Percentiles rank a stretch among this genome's conserved stretches.
These are phyloP conservation scores for Anastatica hierochuntica DNA, from an alignment of 345 rosid species.

Conservation along the genomic window DNA sequence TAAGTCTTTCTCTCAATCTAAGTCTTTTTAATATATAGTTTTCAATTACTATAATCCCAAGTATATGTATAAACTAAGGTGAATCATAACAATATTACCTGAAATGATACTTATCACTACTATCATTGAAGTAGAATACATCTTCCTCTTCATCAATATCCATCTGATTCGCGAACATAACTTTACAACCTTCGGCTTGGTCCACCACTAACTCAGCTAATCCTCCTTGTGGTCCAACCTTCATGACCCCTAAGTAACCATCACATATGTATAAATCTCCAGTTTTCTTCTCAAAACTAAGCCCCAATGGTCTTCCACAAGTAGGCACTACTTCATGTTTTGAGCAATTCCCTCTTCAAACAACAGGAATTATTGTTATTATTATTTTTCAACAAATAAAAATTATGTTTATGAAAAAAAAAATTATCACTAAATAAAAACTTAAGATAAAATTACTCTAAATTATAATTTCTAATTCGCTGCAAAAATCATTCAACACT, in stretches of 20 bases:
- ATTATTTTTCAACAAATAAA: too few relatives aligned
- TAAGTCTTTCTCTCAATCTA: too few relatives aligned
- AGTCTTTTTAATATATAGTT: too few relatives aligned
- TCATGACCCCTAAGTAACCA: constrained; percentile 53
- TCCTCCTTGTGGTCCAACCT: constrained; percentile 60
- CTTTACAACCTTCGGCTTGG: constrained; percentile 42
- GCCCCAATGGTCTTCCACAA: constrained; percentile 75
- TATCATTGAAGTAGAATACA: constrained; percentile 58
- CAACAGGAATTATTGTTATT: too few relatives aligned
- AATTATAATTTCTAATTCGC: too few relatives aligned
- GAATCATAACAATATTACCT: constrained; percentile 19
- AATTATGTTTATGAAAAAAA: too few relatives aligned
- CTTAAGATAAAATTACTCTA: too few relatives aligned
- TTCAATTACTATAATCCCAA: too few relatives aligned
- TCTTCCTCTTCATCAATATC: constrained; percentile 53
- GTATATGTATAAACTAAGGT: too few relatives aligned
- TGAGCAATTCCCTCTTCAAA: constrained; percentile 41
- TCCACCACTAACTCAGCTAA: constrained; percentile 36
- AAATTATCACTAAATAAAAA: too few relatives aligned
- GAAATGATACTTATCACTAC: constrained; percentile 47
- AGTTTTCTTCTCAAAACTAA: constrained; percentile 45
- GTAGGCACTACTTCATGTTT: constrained; percentile 38
- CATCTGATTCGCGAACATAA: constrained; percentile 48
- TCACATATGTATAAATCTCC: constrained; percentile 78
- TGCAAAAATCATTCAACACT: too few relatives aligned